A percentile compares a stretch with the other conserved stretches of the same genome.
Conservation (phyloP, 148 eudicot species). For the Camellia lanceoleosa region DNA sequence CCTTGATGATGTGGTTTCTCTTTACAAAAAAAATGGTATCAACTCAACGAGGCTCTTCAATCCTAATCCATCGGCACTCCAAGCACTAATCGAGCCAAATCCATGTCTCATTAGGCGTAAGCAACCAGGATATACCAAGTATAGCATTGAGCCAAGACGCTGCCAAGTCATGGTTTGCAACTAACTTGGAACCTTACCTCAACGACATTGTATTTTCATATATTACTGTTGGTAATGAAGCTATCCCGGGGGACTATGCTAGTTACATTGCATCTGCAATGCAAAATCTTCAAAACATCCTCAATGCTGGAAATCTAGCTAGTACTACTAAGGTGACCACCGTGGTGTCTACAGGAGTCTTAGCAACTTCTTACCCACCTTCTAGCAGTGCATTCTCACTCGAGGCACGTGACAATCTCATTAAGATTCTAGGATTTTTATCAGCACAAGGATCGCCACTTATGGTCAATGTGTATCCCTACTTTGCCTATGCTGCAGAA, state of each 20-base stretch:
- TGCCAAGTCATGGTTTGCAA: slow-evolving; percentile 33
- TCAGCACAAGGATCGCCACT: slow-evolving; percentile 22
- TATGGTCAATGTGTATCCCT: slow-evolving; percentile 52
- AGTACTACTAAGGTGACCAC: slow-evolving; percentile 33
- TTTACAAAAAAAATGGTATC: slow-evolving; percentile 29
- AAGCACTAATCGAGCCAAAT: slow-evolving; percentile 51
- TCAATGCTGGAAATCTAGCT: slow-evolving; percentile 9
- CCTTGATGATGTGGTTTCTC: slow-evolving; percentile 32
- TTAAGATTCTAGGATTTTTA: slow-evolving; percentile 21
- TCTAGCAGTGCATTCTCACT: slow-evolving; percentile 30
- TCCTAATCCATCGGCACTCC: slow-evolving; percentile 44
- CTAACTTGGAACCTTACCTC: slow-evolving; percentile 33
- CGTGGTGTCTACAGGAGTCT: slow-evolving; percentile 12
- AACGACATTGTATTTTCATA: slow-evolving; percentile 24
- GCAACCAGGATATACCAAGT: slow-evolving; percentile 30
- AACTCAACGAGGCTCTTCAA: slow-evolving; percentile 43
- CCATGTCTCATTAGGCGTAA: slow-evolving; percentile 38
- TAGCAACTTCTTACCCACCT: slow-evolving; percentile 44
- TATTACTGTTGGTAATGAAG: slow-evolving; percentile 60
- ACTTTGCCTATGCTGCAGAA: slow-evolving; percentile 34
- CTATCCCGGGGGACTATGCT: slow-evolving; percentile 32
- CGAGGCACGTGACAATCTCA: slow-evolving; percentile 8
- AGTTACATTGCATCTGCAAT: slow-evolving; percentile 37
- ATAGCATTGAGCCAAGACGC: slow-evolving; percentile 31
- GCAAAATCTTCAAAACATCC: slow-evolving; percentile 38